Evolutionary conservation across 139 green algal genomes (phyloP).

Genomic region (Chlamydomonas sp.): DNA sequence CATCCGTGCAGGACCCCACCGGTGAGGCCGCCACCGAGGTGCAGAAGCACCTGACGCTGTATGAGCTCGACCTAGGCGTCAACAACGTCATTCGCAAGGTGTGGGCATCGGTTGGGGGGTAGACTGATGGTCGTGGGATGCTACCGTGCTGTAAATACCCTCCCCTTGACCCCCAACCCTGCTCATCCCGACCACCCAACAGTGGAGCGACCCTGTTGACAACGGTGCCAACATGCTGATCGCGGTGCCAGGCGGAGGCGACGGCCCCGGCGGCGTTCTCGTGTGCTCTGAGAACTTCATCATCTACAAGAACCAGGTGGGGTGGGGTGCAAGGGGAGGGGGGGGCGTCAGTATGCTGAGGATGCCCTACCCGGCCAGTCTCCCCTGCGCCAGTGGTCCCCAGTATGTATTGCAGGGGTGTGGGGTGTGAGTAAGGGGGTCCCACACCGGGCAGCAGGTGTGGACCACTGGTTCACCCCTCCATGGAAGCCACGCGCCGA

Average conservation of each 20-base stretch:
- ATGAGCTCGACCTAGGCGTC: slow-evolving; percentile 97
- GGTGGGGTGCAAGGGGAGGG: neutral
- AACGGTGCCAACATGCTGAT: slow-evolving; percentile 95
- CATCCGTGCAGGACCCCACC: slow-evolving; percentile 69
- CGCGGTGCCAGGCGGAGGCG: slow-evolving; percentile 81
- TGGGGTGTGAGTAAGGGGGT: too few relatives aligned
- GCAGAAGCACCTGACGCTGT: slow-evolving; percentile 93
- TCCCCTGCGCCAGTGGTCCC: neutral
- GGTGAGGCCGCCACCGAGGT: slow-evolving; percentile 80
- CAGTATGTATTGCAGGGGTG: too few relatives aligned
- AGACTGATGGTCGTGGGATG: neutral
- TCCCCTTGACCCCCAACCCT: neutral
- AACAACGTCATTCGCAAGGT: slow-evolving; percentile 78
- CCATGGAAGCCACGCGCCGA: too few relatives aligned
- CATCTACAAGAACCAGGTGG: slow-evolving; percentile 79
- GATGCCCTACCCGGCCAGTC: neutral
- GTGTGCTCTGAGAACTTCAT: slow-evolving; percentile 98
- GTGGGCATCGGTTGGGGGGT: neutral
- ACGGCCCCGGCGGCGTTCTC: slow-evolving; percentile 84
- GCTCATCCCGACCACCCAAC: too few relatives aligned
- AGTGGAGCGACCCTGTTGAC: slow-evolving; percentile 84
- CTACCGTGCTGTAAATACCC: neutral
- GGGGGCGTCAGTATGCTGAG: neutral
- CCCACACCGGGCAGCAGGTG: too few relatives aligned
- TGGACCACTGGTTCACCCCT: too few relatives aligned